Evolutionary conservation across 805 yeast genomes (phyloP), one percentile per base, ranked within the genome.

Genomic region (Zygosaccharomyces bisporus): DNA sequence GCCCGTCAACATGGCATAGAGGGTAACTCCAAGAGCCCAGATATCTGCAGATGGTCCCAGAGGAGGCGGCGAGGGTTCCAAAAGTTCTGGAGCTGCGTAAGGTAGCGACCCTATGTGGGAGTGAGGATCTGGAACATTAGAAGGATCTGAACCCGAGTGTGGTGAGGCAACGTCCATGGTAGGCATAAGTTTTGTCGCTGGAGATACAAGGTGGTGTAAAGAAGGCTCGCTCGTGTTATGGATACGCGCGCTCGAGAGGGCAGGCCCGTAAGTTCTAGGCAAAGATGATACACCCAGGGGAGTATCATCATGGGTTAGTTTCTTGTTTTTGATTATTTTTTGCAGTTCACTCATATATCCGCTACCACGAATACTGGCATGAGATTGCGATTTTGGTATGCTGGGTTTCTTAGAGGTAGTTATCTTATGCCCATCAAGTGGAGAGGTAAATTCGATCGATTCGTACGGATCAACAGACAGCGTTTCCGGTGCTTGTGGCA

Each of bases 1-100:
- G 0, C 95, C 90, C 18, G 79, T 75, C 21, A 81, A 64, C 77
- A 88, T 75, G 1, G 95, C 80, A 62, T 78, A 89, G 3, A 83
- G 54, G 50, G 85, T 67, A 0, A 89, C 86, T 3, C 97, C 98
- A 35, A 86, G 72, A 0, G 96, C 95, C 97, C 97, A 90, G 4
- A 86, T 74, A 65, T 90, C 98, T 1, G 90, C 82, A 31, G 78
- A 68, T 2, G 86, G 81, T 2, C 83, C 83, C 57, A 56, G 64
- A 44, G 47, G 81, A 69, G 56, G 80, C 69, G 88, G 86, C 34
- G 72, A 71, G 1, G 85, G 82, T 32, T 70, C 68, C 32, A 89
- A 66, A 13, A 88, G 70, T 60, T 90, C 96, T 0, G 98, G 98
- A 0, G 95, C 78, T 0, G 96, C 95, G 61, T 88, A 90, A 0